Evolutionary conservation across 768 basidiomycete genomes (phyloP).

Genomic region (Lactarius vividus): DNA sequence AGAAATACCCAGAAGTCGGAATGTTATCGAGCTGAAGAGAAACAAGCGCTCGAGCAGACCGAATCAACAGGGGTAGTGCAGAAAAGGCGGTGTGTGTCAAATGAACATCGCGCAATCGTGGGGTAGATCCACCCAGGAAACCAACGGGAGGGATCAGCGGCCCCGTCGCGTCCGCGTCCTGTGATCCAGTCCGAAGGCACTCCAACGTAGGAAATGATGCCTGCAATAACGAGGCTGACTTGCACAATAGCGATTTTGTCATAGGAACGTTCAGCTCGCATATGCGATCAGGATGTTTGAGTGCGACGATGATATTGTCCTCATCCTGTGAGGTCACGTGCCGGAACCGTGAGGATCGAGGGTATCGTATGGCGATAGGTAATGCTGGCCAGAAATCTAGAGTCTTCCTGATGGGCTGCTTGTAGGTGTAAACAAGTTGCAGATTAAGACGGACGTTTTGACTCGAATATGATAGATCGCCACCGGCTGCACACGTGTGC

Average conservation of each 20-base stretch:
- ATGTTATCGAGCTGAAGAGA: not conserved
- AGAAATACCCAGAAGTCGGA: not conserved
- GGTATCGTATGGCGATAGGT: slow-evolving; percentile 2
- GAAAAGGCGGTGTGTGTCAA: slow-evolving; percentile 3
- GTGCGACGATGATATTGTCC: slow-evolving; percentile 8
- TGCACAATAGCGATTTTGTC: not conserved
- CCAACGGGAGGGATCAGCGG: not conserved
- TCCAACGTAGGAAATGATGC: not conserved
- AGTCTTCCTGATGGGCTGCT: not conserved
- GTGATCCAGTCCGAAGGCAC: not conserved
- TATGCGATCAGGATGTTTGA: slow-evolving; percentile 8
- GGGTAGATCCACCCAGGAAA: not conserved
- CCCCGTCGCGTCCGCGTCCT: not conserved
- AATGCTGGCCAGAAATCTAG: slow-evolving; percentile 8
- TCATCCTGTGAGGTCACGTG: not conserved
- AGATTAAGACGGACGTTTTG: slow-evolving; percentile 1
- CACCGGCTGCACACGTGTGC: slow-evolving; percentile 13
- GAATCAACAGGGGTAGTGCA: not conserved
- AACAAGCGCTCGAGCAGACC: slow-evolving; percentile 4
- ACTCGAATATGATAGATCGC: slow-evolving; percentile 11
- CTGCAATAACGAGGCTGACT: not conserved
- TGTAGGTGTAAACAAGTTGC: slow-evolving; percentile 8
- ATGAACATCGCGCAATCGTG: not conserved
- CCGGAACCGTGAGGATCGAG: not conserved
- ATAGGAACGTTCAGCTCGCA: not conserved